A percentile compares a stretch with the other conserved stretches of the same genome.
Evolutionary conservation across 169 alveolate genomes (phyloP).

Genomic region (Plasmodium fragile): DNA sequence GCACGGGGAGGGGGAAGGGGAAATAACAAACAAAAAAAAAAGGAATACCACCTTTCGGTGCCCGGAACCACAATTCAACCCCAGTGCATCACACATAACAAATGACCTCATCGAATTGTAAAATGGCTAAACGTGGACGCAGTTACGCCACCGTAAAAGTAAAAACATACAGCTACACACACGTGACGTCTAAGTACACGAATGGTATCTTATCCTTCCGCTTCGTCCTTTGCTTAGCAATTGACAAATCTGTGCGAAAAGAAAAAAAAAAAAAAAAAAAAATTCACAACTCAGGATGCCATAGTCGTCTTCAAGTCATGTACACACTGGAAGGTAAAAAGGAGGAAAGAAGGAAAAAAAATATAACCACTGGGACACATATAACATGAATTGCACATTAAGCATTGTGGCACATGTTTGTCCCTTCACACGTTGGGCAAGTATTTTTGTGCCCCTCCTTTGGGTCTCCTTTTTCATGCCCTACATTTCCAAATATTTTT

Average conservation of each 20-base stretch:
- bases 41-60: not conserved
- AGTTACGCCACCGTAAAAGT: not conserved
- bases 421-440: not conserved
- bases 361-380: not conserved
- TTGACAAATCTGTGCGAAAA: not conserved
- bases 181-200: not conserved
- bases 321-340: slow-evolving; percentile 35
- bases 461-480: not conserved
- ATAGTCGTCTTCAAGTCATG: slow-evolving; percentile 52
- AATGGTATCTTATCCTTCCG: not conserved
- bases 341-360: not conserved
- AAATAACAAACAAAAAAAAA: no score
- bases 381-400: not conserved
- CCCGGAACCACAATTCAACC: not conserved
- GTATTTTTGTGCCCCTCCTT: not conserved
- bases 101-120: not conserved
- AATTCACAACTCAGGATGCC: slow-evolving; percentile 6
- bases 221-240: not conserved
- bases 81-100: not conserved
- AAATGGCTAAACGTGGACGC: not conserved
- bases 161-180: not conserved
- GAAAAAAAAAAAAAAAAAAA: slow-evolving; percentile 12
- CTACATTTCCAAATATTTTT: slow-evolving; percentile 69
- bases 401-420: not conserved
- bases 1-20: not conserved